Percentiles rank a stretch among this genome's conserved stretches.
Conservation (phyloP, 1,139 yeast genomes). For the Blastobotrys elegans region DNA sequence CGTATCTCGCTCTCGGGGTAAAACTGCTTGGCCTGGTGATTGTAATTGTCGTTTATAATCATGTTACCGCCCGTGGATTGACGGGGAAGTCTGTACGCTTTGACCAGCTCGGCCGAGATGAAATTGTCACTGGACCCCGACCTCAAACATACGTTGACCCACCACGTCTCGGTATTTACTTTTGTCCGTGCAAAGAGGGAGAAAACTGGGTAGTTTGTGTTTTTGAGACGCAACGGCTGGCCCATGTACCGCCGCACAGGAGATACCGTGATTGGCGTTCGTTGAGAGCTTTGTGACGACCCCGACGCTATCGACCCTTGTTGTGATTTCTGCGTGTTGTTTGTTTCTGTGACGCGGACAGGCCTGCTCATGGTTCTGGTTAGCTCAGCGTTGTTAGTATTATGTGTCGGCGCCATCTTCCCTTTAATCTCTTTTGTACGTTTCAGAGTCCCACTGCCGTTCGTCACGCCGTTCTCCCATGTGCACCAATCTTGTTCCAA, state of each 20-base stretch:
- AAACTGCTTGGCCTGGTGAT: not conserved
- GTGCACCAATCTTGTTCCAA: not conserved
- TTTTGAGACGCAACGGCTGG: slow-evolving; percentile 2
- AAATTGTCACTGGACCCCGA: slow-evolving; percentile 7
- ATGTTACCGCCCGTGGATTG: not conserved
- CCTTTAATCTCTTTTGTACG: slow-evolving; percentile 2
- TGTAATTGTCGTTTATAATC: slow-evolving; percentile 7
- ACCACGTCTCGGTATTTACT: too few relatives aligned
- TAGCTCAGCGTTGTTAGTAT: too few relatives aligned
- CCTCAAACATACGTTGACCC: slow-evolving; percentile 11
- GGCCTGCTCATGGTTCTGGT: not conserved
- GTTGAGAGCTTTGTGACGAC: not conserved
- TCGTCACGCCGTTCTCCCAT: not conserved
- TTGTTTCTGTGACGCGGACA: not conserved
- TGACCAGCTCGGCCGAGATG: slow-evolving; percentile 5
- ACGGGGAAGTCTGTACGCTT: not conserved
- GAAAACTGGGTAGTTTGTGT: slow-evolving; percentile 7
- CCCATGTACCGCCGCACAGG: slow-evolving; percentile 7
- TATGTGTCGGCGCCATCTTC: too few relatives aligned
- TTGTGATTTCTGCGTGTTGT: not conserved
- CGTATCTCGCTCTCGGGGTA: not conserved
- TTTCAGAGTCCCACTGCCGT: not conserved
- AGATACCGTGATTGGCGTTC: not conserved
- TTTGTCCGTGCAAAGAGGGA: slow-evolving; percentile 4
- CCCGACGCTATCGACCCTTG: slow-evolving; percentile 3